Conservation (phyloP, 257 asterid species). For the Cynanchum wilfordii region DNA sequence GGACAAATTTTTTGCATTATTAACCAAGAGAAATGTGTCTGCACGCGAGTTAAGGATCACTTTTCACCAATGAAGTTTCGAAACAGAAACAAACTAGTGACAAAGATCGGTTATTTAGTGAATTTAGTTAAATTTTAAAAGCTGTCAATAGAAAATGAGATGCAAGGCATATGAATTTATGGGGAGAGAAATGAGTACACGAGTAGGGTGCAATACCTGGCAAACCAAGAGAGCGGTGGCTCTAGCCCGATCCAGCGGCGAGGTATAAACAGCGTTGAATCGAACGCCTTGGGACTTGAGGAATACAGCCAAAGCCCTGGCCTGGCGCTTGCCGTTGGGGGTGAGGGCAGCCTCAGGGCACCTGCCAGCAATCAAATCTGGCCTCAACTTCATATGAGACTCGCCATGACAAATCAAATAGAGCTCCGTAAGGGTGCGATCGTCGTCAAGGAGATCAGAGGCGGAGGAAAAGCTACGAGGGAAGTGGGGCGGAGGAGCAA, state of each 20-base stretch:
- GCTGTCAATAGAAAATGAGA: not conserved
- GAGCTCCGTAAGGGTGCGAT: conserved; percentile 59
- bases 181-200: not conserved
- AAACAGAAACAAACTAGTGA: not conserved
- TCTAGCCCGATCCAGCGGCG: conserved; percentile 90
- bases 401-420: conserved; percentile 84
- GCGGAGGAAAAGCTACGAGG: conserved; percentile 42
- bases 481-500: conserved; percentile 56
- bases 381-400: conserved; percentile 84
- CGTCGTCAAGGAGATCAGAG: conserved; percentile 28
- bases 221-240: conserved; percentile 72
- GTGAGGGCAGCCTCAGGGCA: conserved; percentile 88
- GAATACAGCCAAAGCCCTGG: conserved; percentile 82
- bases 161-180: not conserved
- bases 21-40: not conserved
- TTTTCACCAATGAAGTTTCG: not conserved
- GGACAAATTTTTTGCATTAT: not conserved
- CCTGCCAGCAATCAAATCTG: conserved; percentile 88
- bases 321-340: conserved; percentile 94
- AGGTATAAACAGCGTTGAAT: conserved; percentile 64
- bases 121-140: not conserved
- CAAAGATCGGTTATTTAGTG: not conserved
- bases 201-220: conserved; percentile 42
- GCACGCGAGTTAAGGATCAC: too few relatives aligned
- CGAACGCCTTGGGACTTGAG: conserved; percentile 75